Conservation (phyloP, 2,329 filamentous ascomycete genomes). For the Alternaria arborescens region DNA sequence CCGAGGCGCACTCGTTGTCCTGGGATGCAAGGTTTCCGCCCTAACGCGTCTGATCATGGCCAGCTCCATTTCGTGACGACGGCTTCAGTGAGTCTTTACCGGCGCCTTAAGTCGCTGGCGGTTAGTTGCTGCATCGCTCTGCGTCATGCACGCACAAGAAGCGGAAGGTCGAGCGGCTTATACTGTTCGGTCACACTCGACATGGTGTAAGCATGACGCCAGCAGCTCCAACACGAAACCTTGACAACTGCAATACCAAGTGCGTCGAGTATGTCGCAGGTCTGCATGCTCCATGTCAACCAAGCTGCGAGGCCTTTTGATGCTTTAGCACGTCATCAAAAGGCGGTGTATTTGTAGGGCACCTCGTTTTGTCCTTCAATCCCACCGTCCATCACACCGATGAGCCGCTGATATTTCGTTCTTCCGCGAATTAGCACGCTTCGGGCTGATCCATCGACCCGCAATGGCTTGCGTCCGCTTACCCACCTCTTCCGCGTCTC, state of each 20-base stretch:
- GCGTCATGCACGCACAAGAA: slow-evolving; percentile 23
- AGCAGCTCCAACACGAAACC: slow-evolving; percentile 13
- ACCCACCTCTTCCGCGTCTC: slow-evolving; percentile 21
- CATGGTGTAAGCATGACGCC: slow-evolving; percentile 22
- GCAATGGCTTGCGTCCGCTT: slow-evolving; percentile 28
- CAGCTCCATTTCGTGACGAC: slow-evolving; percentile 28
- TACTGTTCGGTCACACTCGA: slow-evolving; percentile 6
- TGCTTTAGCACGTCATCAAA: slow-evolving; percentile 1
- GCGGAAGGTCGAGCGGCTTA: slow-evolving; percentile 16
- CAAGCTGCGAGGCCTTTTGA: not conserved
- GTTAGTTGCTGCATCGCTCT: slow-evolving; percentile 33
- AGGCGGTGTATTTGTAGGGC: slow-evolving; percentile 26
- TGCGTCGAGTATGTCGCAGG: not conserved
- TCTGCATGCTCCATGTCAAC: not conserved
- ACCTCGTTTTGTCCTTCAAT: slow-evolving; percentile 7
- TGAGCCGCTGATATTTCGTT: slow-evolving; percentile 17
- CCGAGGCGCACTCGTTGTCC: slow-evolving; percentile 39
- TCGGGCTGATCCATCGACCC: slow-evolving; percentile 22
- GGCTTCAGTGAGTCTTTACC: slow-evolving; percentile 18
- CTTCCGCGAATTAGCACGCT: slow-evolving; percentile 25
- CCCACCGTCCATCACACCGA: slow-evolving; percentile 29
- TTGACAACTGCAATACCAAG: not conserved
- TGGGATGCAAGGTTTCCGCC: slow-evolving; percentile 25
- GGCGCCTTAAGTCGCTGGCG: slow-evolving; percentile 28
- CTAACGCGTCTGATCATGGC: slow-evolving; percentile 36